These are phyloP conservation scores for Mycena olivaceomarginata DNA, from an alignment of 768 basidiomycete species.

Conservation along the genomic window DNA sequence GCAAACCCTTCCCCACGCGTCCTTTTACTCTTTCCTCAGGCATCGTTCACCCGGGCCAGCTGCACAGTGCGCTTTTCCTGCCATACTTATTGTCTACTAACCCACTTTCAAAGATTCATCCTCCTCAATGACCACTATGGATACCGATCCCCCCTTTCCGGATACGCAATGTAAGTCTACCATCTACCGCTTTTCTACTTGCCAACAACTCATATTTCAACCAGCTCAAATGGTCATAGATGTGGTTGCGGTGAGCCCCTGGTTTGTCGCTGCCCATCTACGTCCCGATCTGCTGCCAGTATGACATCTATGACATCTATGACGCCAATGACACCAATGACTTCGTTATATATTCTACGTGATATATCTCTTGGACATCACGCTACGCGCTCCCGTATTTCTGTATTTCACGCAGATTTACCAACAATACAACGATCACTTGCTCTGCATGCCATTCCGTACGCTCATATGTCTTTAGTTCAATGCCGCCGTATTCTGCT, in stretches of 20 bases:
- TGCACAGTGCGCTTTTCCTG: not conserved
- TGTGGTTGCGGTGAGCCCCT: not conserved
- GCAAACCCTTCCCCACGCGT: too few species aligned
- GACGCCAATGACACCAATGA: too few species aligned
- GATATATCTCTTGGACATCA: too few species aligned
- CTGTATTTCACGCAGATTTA: too few species aligned
- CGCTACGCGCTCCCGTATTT: too few species aligned
- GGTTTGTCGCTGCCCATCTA: not conserved
- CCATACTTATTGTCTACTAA: not conserved
- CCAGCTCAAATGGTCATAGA: not conserved
- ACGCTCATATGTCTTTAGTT: too few species aligned
- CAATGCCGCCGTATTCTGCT: too few species aligned
- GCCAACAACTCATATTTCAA: not conserved
- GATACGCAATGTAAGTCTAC: not conserved
- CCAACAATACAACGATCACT: too few species aligned
- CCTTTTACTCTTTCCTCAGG: not conserved
- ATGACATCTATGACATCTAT: too few species aligned
- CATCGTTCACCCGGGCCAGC: not conserved
- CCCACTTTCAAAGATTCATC: not conserved
- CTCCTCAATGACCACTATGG: not conserved
- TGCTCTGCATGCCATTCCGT: too few species aligned
- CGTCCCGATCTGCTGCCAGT: constrained; percentile 1
- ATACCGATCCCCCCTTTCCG: not conserved
- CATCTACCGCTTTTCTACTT: not conserved
- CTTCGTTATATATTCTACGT: too few species aligned